Percentiles rank a stretch among this genome's conserved stretches.
Conservation (phyloP, 306 rosid species). For the Canavalia gladiata region DNA sequence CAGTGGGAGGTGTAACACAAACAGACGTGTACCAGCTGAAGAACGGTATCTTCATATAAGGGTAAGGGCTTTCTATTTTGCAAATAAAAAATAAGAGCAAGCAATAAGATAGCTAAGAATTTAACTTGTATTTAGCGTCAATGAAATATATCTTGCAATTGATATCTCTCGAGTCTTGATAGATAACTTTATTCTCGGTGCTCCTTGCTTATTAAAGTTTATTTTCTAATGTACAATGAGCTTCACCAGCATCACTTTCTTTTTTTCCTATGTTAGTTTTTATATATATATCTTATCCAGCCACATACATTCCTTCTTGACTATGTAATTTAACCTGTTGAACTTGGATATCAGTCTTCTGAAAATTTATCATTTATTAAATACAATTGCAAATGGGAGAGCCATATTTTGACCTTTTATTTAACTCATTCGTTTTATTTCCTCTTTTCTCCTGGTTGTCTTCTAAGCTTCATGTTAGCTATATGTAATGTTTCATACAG, state of each 20-base stretch:
- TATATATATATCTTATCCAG: neutral
- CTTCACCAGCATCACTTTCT: neutral
- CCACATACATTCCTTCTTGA: neutral
- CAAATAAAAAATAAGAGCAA: neutral
- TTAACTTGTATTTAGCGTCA: neutral
- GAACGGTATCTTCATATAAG: slow-evolving; percentile 78
- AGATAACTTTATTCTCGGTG: slow-evolving; percentile 6
- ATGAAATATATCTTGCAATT: neutral
- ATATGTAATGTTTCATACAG: slow-evolving; percentile 3
- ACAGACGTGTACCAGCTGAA: slow-evolving; percentile 66
- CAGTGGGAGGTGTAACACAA: slow-evolving; percentile 81
- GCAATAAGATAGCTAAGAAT: neutral
- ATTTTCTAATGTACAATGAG: neutral
- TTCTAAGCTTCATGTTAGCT: neutral
- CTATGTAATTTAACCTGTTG: neutral
- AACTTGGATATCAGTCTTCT: slow-evolving; percentile 2
- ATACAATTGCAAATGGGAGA: neutral
- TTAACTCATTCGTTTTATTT: neutral
- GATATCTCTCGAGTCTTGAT: neutral
- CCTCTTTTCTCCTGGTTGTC: neutral
- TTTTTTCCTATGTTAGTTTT: neutral
- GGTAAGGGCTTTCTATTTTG: slow-evolving; percentile 52
- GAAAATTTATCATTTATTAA: neutral
- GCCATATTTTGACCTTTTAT: slow-evolving; percentile 10
- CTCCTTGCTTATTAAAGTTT: slow-evolving; percentile 8